Evolutionary conservation across 2,329 filamentous ascomycete genomes (phyloP).

Genomic region (Colletotrichum australisinense): DNA sequence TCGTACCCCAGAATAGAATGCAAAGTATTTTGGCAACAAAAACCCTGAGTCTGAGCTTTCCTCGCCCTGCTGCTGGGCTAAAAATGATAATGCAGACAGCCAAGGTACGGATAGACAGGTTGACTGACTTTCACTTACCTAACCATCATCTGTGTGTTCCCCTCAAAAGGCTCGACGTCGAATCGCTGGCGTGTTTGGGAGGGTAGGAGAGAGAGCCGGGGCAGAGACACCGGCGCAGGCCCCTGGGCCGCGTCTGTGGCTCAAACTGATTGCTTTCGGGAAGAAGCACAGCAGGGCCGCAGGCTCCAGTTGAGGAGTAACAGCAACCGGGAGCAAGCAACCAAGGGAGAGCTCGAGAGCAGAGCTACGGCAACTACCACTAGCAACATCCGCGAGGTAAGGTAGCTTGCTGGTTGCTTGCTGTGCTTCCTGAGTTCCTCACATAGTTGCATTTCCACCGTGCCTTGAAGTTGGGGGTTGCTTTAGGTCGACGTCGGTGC

Average conservation of each 20-base stretch:
- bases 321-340: not conserved
- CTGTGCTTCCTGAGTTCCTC: not conserved
- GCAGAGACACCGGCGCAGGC: slow-evolving; percentile 9
- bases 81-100: too few relatives aligned
- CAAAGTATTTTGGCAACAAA: slow-evolving; percentile 5
- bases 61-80: not conserved
- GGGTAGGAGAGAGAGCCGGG: slow-evolving; percentile 7
- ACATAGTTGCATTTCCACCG: not conserved
- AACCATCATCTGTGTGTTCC: not conserved
- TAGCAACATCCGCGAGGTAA: not conserved
- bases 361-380: not conserved
- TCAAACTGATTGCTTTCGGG: slow-evolving; percentile 28
- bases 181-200: slow-evolving; percentile 28
- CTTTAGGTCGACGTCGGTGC: slow-evolving; percentile 23
- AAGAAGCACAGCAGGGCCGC: not conserved
- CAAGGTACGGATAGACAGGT: not conserved
- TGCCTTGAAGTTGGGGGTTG: not conserved
- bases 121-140: not conserved
- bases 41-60: not conserved
- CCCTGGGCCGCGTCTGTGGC: slow-evolving; percentile 30
- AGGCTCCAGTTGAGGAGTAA: not conserved
- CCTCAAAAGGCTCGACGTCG: not conserved
- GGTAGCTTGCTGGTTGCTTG: not conserved
- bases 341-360: not conserved
- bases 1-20: slow-evolving; percentile 33